phyloP scores from a whole-genome alignment of 352 stramenopile genomes.

The Phytopythium ostracodes region DNA sequence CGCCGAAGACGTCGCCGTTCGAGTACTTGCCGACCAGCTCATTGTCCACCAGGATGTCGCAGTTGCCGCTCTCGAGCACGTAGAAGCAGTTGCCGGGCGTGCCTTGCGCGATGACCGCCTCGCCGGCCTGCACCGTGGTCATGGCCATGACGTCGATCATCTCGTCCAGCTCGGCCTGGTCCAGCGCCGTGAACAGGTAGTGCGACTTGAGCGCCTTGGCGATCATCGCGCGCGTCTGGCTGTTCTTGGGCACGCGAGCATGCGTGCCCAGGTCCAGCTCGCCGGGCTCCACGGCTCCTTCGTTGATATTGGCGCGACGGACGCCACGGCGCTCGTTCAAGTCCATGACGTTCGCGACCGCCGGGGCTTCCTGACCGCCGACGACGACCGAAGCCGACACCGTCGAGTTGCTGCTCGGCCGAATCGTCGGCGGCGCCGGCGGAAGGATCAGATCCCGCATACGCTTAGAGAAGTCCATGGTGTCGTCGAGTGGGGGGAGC shows the following conservation, averaged over 20 bases:
- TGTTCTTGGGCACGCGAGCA: constrained; percentile 68
- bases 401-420: constrained; percentile 38
- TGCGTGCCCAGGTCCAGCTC: constrained; percentile 42
- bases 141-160: constrained; percentile 86
- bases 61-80: constrained; percentile 89
- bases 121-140: constrained; percentile 53
- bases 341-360: constrained; percentile 30
- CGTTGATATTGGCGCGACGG: constrained; percentile 75
- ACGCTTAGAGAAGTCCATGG: constrained; percentile 72
- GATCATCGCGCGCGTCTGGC: constrained; percentile 69
- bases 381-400: constrained; percentile 26
- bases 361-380: constrained; percentile 11
- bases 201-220: constrained; percentile 75
- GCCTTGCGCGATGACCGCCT: constrained; percentile 81
- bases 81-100: constrained; percentile 91
- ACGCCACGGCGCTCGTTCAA: constrained; percentile 57
- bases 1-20: constrained; percentile 90
- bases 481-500: neutral
- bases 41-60: constrained; percentile 81
- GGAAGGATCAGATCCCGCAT: constrained; percentile 72
- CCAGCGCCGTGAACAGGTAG: constrained; percentile 80
- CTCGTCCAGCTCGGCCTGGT: constrained; percentile 69
- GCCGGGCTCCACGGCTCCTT: constrained; percentile 63
- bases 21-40: constrained; percentile 77
- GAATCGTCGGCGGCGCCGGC: constrained; percentile 42